Evolutionary conservation across 116 monocot genomes (phyloP).

Genomic region (Dioscorea cayenensis): DNA sequence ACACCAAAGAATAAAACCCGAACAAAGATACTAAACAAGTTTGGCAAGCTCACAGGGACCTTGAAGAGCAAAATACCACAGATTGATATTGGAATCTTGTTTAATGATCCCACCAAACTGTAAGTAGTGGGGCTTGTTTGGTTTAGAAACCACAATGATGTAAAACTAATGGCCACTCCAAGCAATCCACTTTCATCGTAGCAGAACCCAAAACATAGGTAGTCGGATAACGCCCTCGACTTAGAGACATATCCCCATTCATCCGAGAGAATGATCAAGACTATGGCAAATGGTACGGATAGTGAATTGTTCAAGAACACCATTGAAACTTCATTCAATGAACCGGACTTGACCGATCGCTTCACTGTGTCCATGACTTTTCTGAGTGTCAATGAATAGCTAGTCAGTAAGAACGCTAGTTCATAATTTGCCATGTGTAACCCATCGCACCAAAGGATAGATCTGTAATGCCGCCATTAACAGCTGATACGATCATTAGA

Average conservation of each 20-base stretch:
- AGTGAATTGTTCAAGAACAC: constrained; percentile 73
- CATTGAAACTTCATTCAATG: constrained; percentile 71
- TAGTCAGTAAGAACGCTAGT: constrained; percentile 74
- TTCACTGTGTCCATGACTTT: constrained; percentile 65
- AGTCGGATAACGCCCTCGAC: constrained; percentile 24
- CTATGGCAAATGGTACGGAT: constrained; percentile 55
- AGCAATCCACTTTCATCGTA: constrained; percentile 63
- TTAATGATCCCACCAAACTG: constrained; percentile 65
- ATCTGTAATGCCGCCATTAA: constrained; percentile 69
- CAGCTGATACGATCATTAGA: constrained; percentile 70
- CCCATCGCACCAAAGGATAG: constrained; percentile 68
- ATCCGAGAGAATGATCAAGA: constrained; percentile 39
- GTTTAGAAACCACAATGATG: constrained; percentile 79
- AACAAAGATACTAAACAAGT: constrained; percentile 65
- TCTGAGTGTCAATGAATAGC: constrained; percentile 62
- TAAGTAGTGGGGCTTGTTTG: constrained; percentile 79
- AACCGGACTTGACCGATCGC: constrained; percentile 56
- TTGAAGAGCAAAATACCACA: constrained; percentile 60
- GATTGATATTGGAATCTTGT: constrained; percentile 65
- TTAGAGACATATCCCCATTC: constrained; percentile 62
- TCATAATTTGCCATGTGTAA: constrained; percentile 70
- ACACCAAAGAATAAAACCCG: constrained; percentile 68
- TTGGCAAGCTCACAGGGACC: constrained; percentile 47
- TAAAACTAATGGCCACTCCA: constrained; percentile 79
- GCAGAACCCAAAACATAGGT: constrained; percentile 63